Conservation (phyloP, 2,329 filamentous ascomycete genomes). For the Fusarium illudens region DNA sequence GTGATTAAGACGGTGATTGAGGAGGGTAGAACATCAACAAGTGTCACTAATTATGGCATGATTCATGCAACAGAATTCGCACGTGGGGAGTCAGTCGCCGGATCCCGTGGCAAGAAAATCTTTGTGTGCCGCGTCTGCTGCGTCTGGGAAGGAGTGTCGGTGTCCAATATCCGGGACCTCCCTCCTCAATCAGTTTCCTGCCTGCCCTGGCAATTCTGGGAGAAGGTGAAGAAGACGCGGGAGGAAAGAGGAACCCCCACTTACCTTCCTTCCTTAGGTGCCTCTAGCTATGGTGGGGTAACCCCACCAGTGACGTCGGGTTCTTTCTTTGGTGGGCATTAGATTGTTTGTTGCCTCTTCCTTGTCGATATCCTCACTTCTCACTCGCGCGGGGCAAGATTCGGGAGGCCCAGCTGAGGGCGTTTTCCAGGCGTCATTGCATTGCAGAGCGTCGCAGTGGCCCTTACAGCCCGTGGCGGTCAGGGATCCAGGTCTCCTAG, state of each 20-base stretch:
- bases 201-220: background rate
- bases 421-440: background rate
- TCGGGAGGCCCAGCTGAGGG: background rate
- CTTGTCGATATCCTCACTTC: conserved; percentile 11
- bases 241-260: conserved; percentile 9
- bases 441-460: conserved; percentile 3
- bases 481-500: background rate
- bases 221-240: background rate
- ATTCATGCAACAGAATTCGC: background rate
- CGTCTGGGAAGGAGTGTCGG: background rate
- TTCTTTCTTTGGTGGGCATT: too few relatives aligned
- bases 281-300: conserved; percentile 21
- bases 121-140: background rate
- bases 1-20: background rate
- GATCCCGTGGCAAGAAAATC: conserved; percentile 6
- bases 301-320: conserved; percentile 32
- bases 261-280: background rate
- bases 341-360: background rate
- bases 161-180: background rate
- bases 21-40: background rate
- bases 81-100: background rate
- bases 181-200: too few relatives aligned
- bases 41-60: conserved; percentile 6
- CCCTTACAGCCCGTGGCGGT: background rate
- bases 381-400: conserved; percentile 7